Conservation (phyloP, 140 eudicot species). For the Erigeron philadelphicus region DNA sequence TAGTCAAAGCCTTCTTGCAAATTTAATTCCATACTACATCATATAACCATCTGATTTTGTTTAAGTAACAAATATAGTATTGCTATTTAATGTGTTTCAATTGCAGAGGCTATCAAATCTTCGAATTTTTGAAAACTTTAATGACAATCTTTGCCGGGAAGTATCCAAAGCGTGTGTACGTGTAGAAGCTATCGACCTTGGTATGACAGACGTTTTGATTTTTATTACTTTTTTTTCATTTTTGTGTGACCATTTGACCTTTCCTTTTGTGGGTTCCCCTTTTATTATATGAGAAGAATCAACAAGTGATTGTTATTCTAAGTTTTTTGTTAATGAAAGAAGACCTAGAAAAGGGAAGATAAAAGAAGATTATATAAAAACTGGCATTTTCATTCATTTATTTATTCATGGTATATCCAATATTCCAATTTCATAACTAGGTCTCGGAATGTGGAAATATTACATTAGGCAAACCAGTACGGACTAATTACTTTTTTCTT, state of each 20-base stretch:
- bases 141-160: constrained; percentile 67
- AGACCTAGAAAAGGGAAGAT: neutral
- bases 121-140: constrained; percentile 70
- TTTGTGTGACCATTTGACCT: neutral
- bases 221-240: neutral
- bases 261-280: neutral
- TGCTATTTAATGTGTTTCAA: neutral
- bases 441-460: neutral
- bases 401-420: neutral
- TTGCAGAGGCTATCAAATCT: constrained; percentile 89
- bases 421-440: neutral
- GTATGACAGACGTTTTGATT: constrained; percentile 30
- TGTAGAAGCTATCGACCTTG: constrained; percentile 73
- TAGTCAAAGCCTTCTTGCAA: constrained; percentile 30
- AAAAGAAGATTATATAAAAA: neutral
- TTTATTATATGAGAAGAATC: neutral
- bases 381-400: neutral
- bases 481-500: neutral
- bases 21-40: neutral
- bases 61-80: neutral
- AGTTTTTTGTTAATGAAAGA: neutral
- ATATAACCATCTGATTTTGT: neutral
- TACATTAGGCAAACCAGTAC: constrained; percentile 1
- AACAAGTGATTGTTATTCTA: neutral
- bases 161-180: constrained; percentile 73